These are phyloP conservation scores for Croton laevigatus DNA, from an alignment of 441 rosid species.

Conservation along the genomic window DNA sequence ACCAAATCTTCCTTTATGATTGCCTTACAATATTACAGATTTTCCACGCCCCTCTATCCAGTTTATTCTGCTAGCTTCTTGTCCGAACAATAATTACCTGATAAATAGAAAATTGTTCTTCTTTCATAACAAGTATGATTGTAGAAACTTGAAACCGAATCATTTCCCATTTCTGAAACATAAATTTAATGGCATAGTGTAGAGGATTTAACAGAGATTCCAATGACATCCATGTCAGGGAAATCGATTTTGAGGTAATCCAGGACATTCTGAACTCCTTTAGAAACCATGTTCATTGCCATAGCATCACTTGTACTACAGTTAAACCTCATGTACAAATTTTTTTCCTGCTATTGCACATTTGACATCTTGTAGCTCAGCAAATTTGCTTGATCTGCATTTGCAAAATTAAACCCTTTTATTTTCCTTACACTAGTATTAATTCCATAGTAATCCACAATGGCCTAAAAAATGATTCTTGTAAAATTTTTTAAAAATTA, in stretches of 20 bases:
- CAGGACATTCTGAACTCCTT: slow-evolving; percentile 82
- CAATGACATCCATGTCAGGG: slow-evolving; percentile 78
- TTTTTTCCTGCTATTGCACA: slow-evolving; percentile 68
- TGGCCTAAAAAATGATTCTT: background rate
- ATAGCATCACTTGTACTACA: slow-evolving; percentile 88
- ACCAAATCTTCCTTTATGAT: slow-evolving; percentile 61
- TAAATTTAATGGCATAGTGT: too few species aligned
- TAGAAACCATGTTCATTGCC: slow-evolving; percentile 94
- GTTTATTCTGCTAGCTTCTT: slow-evolving; percentile 80
- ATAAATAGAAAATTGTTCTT: slow-evolving; percentile 6
- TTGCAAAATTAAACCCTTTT: background rate
- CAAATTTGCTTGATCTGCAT: slow-evolving; percentile 74
- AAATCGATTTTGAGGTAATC: slow-evolving; percentile 61
- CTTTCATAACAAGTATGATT: background rate
- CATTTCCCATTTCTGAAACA: too few species aligned
- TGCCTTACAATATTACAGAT: slow-evolving; percentile 80
- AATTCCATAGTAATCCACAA: background rate
- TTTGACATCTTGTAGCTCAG: slow-evolving; percentile 51
- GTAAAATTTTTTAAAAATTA: too few species aligned
- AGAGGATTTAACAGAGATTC: slow-evolving; percentile 54
- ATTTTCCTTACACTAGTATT: background rate
- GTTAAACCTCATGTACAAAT: slow-evolving; percentile 58
- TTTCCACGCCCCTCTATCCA: slow-evolving; percentile 93
- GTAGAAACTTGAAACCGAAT: too few species aligned
- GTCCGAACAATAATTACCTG: slow-evolving; percentile 75